A percentile compares a stretch with the other conserved stretches of the same genome.
Conservation (phyloP, 129 eudicot genomes). For the Flaveria sonorensis region DNA sequence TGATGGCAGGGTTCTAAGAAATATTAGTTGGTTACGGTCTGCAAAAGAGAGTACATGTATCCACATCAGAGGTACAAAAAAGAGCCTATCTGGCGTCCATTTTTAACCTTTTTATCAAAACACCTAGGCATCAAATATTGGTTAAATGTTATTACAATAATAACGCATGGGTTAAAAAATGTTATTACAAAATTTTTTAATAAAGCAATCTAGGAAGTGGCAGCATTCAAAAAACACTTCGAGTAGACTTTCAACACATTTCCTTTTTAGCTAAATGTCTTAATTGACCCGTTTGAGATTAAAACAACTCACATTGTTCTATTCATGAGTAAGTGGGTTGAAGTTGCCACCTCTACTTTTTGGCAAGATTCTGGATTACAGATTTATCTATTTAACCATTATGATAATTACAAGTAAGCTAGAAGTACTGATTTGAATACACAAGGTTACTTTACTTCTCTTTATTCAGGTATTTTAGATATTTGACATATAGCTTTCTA, state of each 20-base stretch:
- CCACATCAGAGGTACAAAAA: background rate
- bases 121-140: background rate
- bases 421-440: slow-evolving; percentile 1
- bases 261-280: background rate
- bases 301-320: background rate
- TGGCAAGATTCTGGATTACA: slow-evolving; percentile 14
- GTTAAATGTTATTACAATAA: background rate
- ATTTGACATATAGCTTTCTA: slow-evolving; percentile 9
- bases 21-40: background rate
- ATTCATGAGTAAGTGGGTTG: background rate
- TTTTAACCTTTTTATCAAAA: background rate
- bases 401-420: slow-evolving; percentile 18
- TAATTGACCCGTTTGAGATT: background rate
- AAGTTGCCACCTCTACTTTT: background rate
- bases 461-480: slow-evolving; percentile 1
- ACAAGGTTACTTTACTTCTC: slow-evolving; percentile 15
- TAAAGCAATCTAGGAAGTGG: background rate
- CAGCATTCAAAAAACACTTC: background rate
- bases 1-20: background rate
- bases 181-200: background rate
- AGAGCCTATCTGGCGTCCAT: background rate
- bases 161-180: background rate
- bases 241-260: background rate
- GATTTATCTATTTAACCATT: slow-evolving; percentile 14
- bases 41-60: background rate